Evolutionary conservation across 768 basidiomycete genomes (phyloP), one percentile per base, ranked within the genome.

Genomic region (Termitomyces sp.): DNA sequence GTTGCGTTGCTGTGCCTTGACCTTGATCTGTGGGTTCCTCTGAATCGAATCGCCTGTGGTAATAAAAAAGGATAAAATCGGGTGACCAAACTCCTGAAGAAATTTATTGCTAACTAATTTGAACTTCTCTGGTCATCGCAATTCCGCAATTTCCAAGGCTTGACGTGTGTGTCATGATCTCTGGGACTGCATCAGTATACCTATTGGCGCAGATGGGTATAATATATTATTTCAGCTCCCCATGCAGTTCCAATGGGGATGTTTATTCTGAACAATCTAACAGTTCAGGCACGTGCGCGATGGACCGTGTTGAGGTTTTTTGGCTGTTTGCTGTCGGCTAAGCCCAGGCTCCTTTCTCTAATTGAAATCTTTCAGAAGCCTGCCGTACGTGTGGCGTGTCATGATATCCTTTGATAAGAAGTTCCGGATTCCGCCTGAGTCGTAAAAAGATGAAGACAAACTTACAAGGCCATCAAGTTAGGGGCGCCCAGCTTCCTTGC

Each of bases 251-350:
- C 11, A 23, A 10, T 29, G 15, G 22, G 7, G 1, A 29, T 15
- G 15, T 15, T n/a, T 35, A 10, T 10, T 7, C 6, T 33, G 22
- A 23, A 35, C 15, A 35, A 7, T 35, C 23, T 25, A 48, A 20
- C 22, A 35, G 33, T 15, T 27, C 23, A 49, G 47, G 35, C 11
- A 29, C 29, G 29, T 29, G 29, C 29, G 35, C 9, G 35, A 49
- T 38, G 11, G 46, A 11, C 12, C 16, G 22, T 10, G 35, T 27
- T 49, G 76, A 69, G 70, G 66, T 63, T 65, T 72, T 73, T 74
- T 75, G 58, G 75, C 74, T 66, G 70, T 73, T 75, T 68, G 73
- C 63, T 66, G 47, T 54, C 60, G 56, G 64, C 53, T 51, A 57
- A 40, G 33, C 29, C 16, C 56, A 55, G 29, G 13, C 5, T 5